phyloP scores from a whole-genome alignment of 495 filamentous ascomycete species.

The Aspergillus sclerotioniger region DNA sequence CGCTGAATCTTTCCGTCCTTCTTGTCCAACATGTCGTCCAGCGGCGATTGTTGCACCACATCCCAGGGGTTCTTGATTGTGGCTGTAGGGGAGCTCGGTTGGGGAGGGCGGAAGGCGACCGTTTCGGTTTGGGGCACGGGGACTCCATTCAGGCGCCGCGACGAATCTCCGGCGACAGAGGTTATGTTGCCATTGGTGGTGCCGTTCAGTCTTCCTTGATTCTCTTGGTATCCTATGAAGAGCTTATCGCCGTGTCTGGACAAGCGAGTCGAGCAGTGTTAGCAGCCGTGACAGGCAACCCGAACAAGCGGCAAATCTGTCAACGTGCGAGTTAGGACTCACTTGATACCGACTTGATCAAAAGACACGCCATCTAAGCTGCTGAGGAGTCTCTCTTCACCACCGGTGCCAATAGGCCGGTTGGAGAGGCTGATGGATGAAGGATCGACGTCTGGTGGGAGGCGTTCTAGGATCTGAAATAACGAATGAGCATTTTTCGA shows the following conservation, averaged over 20 bases:
- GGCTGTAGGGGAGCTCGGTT: constrained; percentile 53
- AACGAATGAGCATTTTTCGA: constrained; percentile 5
- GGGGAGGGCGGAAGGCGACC: constrained; percentile 57
- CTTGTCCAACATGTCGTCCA: constrained; percentile 84
- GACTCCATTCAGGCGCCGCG: constrained; percentile 67
- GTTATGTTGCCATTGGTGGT: constrained; percentile 31
- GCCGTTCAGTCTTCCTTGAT: constrained; percentile 49
- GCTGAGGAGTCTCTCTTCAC: constrained; percentile 66
- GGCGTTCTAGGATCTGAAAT: constrained; percentile 57
- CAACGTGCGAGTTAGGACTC: constrained; percentile 21
- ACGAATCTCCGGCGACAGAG: constrained; percentile 33
- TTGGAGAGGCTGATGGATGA: constrained; percentile 78
- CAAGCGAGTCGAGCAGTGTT: constrained; percentile 2
- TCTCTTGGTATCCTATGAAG: constrained; percentile 73
- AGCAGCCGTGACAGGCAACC: constrained; percentile 6
- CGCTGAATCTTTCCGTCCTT: constrained; percentile 90
- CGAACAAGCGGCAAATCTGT: constrained; percentile 16
- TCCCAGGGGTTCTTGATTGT: constrained; percentile 92
- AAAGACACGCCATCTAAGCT: constrained; percentile 67
- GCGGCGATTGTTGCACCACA: constrained; percentile 74
- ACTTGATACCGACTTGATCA: constrained; percentile 70
- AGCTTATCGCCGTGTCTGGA: constrained; percentile 85
- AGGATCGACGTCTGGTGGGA: constrained; percentile 69
- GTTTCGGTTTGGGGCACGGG: constrained; percentile 69
- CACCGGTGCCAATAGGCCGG: constrained; percentile 67